phyloP scores from a whole-genome alignment of 305 asterid genomes.

The Solanum hybrid region DNA sequence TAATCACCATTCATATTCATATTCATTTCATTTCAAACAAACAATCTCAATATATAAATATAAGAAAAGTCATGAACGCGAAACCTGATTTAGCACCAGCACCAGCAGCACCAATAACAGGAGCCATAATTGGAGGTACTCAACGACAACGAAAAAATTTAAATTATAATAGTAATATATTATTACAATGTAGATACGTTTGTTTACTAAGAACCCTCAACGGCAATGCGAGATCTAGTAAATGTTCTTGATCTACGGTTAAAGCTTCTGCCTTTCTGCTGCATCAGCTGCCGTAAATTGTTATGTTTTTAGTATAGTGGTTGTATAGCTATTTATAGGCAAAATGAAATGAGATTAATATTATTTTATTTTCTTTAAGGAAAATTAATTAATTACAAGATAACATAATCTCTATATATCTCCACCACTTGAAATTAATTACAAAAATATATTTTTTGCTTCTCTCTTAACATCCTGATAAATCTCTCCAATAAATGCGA shows the following conservation, averaged over 20 bases:
- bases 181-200: not conserved
- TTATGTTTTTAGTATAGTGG: not conserved
- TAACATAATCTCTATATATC: not conserved
- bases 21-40: not conserved
- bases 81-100: not conserved
- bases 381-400: too few species aligned
- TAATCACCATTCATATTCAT: not conserved
- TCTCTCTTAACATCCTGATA: not conserved
- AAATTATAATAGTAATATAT: not conserved
- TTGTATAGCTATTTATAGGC: not conserved
- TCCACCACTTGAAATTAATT: not conserved
- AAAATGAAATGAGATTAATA: not conserved
- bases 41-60: not conserved
- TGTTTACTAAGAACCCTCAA: constrained; percentile 50
- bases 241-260: constrained; percentile 79
- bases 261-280: constrained; percentile 59
- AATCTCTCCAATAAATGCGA: not conserved
- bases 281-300: constrained; percentile 32
- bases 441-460: not conserved
- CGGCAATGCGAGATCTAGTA: constrained; percentile 85
- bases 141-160: not conserved
- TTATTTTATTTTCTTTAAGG: not conserved
- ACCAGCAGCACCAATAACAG: not conserved
- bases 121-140: not conserved
- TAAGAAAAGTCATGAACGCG: not conserved